Evolutionary conservation across 768 basidiomycete genomes (phyloP).

Genomic region (Leccinum obscurum): DNA sequence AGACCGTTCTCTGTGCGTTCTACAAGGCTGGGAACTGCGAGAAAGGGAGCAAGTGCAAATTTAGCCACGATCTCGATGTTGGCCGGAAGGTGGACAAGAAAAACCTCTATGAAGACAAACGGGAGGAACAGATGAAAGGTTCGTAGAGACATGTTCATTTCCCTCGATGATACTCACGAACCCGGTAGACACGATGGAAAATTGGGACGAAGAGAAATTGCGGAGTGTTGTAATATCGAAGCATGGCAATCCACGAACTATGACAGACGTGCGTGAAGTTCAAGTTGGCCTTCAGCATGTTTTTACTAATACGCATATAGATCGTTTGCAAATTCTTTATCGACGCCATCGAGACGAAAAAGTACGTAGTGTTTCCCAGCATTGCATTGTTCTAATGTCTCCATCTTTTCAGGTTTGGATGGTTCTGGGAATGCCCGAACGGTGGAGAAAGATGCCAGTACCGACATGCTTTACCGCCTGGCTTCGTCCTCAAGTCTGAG

Average conservation of each 20-base stretch:
- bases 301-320: conserved; percentile 38
- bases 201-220: conserved; percentile 95
- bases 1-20: conserved; percentile 89
- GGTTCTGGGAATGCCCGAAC: conserved; percentile 95
- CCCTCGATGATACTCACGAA: neutral
- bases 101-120: conserved; percentile 86
- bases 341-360: conserved; percentile 90
- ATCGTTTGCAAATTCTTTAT: conserved; percentile 99
- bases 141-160: conserved; percentile 21
- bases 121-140: conserved; percentile 82
- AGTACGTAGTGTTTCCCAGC: conserved; percentile 40
- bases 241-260: conserved; percentile 86
- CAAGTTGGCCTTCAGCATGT: neutral
- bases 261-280: conserved; percentile 70
- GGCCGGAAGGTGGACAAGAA: conserved; percentile 94
- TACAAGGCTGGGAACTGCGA: conserved; percentile 93
- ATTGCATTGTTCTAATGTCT: neutral
- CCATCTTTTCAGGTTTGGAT: conserved; percentile 62
- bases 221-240: conserved; percentile 84
- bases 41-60: conserved; percentile 95
- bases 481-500: conserved; percentile 94
- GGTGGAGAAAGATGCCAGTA: conserved; percentile 87
- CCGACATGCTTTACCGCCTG: conserved; percentile 92
- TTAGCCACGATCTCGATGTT: conserved; percentile 90
- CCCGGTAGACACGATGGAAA: conserved; percentile 88